These are phyloP conservation scores for Omphalea diandra DNA, from an alignment of 441 rosid species.

Conservation along the genomic window DNA sequence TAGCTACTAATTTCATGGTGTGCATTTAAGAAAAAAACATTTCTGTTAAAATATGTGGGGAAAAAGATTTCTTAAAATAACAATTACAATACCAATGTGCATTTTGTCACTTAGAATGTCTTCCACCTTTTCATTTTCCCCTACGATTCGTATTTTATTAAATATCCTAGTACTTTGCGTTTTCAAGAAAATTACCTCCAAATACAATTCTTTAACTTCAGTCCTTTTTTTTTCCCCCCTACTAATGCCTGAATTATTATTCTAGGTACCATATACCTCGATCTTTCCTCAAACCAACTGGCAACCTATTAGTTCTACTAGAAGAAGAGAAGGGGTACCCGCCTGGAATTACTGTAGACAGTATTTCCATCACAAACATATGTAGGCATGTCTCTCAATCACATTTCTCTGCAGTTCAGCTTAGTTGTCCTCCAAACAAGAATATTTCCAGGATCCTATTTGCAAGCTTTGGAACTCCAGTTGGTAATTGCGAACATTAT, in stretches of 20 bases:
- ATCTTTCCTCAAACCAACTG: slow-evolving; percentile 44
- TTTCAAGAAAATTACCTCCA: background rate
- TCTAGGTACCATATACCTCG: slow-evolving; percentile 71
- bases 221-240: background rate
- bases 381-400: slow-evolving; percentile 39
- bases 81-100: background rate
- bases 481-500: slow-evolving; percentile 45
- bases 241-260: background rate
- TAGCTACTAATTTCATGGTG: background rate
- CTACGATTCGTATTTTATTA: background rate
- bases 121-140: background rate
- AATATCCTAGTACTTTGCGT: background rate
- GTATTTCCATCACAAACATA: slow-evolving; percentile 33
- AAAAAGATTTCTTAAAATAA: background rate
- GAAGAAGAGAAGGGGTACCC: slow-evolving; percentile 77
- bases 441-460: slow-evolving; percentile 48
- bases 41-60: background rate
- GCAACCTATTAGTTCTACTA: slow-evolving; percentile 56
- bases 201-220: background rate
- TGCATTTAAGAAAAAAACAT: background rate
- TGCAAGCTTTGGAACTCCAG: slow-evolving; percentile 56
- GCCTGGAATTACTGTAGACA: slow-evolving; percentile 49
- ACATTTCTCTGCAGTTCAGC: slow-evolving; percentile 37
- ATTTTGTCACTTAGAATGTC: background rate
- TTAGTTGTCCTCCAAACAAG: slow-evolving; percentile 45